A percentile compares a stretch with the other conserved stretches of the same genome.
Evolutionary conservation across 140 eudicot genomes (phyloP).

Genomic region (Flaveria floridana): DNA sequence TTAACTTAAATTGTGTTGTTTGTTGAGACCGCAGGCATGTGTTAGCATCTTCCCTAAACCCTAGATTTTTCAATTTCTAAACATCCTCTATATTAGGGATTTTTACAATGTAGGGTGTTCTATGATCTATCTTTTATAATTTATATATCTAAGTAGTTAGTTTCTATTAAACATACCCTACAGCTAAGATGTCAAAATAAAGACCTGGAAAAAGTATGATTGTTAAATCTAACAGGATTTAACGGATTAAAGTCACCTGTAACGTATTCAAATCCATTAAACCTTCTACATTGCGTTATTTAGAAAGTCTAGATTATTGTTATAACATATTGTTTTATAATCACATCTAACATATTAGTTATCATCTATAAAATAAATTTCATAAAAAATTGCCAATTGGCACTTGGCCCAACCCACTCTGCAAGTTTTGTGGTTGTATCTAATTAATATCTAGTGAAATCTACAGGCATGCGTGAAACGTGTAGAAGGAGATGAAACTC

Average conservation of each 20-base stretch:
- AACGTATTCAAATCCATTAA: not conserved
- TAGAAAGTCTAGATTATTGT: not conserved
- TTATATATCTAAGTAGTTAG: too few species aligned
- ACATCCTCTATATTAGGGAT: too few species aligned
- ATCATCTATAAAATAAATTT: not conserved
- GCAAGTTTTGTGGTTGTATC: slow-evolving; percentile 1
- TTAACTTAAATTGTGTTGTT: not conserved
- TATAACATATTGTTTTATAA: not conserved
- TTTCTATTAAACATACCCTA: not conserved
- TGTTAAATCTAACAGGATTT: not conserved
- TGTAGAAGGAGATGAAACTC: slow-evolving; percentile 69
- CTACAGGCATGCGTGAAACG: slow-evolving; percentile 74
- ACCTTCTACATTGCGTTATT: not conserved
- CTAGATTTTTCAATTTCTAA: too few species aligned
- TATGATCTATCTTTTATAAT: not conserved
- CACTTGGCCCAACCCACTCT: not conserved
- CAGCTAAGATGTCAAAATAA: not conserved
- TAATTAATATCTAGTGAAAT: slow-evolving; percentile 8
- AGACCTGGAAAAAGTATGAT: too few species aligned
- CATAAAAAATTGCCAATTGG: not conserved
- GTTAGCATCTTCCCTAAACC: too few species aligned
- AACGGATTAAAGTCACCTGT: not conserved
- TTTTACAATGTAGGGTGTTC: too few species aligned
- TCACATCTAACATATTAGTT: not conserved
- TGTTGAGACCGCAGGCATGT: too few species aligned